Percentiles rank a stretch among this genome's conserved stretches.
Evolutionary conservation across 1,284 basidiomycete genomes (phyloP).

Genomic region (Microbotryum lychnidis-dioicae): DNA sequence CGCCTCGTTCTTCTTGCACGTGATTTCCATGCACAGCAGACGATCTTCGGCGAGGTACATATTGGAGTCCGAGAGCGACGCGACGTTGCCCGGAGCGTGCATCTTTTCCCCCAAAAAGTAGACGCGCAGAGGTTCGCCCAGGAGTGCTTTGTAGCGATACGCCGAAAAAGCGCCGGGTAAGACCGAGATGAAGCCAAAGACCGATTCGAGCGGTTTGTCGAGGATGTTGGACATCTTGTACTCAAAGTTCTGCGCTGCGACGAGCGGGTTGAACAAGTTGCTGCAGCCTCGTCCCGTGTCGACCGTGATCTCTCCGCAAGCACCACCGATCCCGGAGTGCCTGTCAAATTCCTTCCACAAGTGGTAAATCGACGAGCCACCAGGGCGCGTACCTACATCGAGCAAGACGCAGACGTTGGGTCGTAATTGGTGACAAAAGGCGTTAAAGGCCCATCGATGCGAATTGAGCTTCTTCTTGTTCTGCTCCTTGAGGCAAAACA

Average conservation of each 20-base stretch:
- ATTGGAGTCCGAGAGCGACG: constrained; percentile 55
- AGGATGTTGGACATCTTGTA: constrained; percentile 36
- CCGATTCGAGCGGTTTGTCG: constrained; percentile 74
- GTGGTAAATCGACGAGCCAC: constrained; percentile 81
- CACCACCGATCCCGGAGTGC: constrained; percentile 71
- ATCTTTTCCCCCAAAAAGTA: constrained; percentile 89
- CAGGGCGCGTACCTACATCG: constrained; percentile 90
- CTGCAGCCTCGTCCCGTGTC: constrained; percentile 41
- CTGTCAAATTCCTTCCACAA: constrained; percentile 79
- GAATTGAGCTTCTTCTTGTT: constrained; percentile 30
- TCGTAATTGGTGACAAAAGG: constrained; percentile 40
- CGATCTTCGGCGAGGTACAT: constrained; percentile 48
- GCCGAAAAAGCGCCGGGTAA: constrained; percentile 80
- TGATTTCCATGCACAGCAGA: constrained; percentile 59
- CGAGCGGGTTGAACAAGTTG: constrained; percentile 72
- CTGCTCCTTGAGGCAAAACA: constrained; percentile 40
- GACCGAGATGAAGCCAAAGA: constrained; percentile 72
- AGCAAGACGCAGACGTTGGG: constrained; percentile 89
- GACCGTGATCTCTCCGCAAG: constrained; percentile 40
- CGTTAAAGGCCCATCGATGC: constrained; percentile 44
- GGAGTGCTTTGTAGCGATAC: constrained; percentile 76
- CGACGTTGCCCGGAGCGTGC: constrained; percentile 44
- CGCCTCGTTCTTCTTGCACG: constrained; percentile 61
- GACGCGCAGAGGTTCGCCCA: constrained; percentile 58
- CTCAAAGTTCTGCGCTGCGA: constrained; percentile 87